These are phyloP conservation scores for Bipolaris oryzae DNA, from an alignment of 2,329 filamentous ascomycete genomes.

Conservation along the genomic window DNA sequence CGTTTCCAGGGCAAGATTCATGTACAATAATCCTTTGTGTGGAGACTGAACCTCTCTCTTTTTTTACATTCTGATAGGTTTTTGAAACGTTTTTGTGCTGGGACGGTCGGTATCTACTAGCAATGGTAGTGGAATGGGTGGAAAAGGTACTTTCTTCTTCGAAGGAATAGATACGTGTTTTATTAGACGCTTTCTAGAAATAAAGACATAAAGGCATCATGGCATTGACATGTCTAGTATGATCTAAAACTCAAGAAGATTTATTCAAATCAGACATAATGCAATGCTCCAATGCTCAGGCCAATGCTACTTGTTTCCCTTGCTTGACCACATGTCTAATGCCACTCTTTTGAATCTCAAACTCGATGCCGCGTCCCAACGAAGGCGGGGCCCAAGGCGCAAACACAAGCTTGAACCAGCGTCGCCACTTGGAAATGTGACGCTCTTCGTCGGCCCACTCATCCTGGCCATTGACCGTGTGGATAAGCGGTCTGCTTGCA, in stretches of 20 bases:
- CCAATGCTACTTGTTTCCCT: conserved; percentile 3
- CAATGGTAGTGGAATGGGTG: background rate
- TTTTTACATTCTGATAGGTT: background rate
- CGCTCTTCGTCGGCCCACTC: conserved; percentile 35
- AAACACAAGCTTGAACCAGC: conserved; percentile 90
- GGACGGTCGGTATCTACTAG: background rate
- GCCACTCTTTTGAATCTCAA: conserved; percentile 64
- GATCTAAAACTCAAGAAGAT: too few species aligned
- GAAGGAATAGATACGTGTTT: background rate
- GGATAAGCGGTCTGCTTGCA: conserved; percentile 26
- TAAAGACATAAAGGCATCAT: background rate
- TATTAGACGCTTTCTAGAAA: background rate
- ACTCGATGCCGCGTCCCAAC: conserved; percentile 66
- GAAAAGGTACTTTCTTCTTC: background rate
- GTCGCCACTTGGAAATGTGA: conserved; percentile 66
- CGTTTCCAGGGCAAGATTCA: background rate
- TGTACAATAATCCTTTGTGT: background rate
- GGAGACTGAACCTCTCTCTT: background rate
- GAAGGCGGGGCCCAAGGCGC: conserved; percentile 71
- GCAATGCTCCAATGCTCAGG: too few species aligned
- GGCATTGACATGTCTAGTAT: background rate
- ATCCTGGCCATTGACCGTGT: conserved; percentile 47
- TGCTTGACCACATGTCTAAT: conserved; percentile 30
- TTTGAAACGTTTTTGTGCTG: background rate
- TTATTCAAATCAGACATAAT: too few species aligned